A percentile compares a stretch with the other conserved stretches of the same genome.
Evolutionary conservation across 2,329 filamentous ascomycete genomes (phyloP).

Genomic region (Penicillium oxalicum): DNA sequence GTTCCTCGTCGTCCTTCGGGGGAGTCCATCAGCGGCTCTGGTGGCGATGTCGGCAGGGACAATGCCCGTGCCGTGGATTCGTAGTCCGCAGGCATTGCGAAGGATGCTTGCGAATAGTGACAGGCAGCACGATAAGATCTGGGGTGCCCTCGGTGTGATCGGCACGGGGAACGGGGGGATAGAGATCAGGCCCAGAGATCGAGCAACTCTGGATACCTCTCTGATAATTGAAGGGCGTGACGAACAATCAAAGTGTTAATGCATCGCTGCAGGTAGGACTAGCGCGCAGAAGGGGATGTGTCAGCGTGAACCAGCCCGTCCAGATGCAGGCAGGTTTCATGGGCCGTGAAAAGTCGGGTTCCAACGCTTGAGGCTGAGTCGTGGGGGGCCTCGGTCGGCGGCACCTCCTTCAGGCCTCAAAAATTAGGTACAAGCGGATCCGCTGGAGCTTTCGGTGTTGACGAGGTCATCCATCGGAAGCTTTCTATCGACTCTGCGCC

Average conservation of each 20-base stretch:
- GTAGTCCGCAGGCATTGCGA: slow-evolving; percentile 45
- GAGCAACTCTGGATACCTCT: not conserved
- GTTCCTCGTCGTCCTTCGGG: slow-evolving; percentile 34
- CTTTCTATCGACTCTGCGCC: too few species aligned
- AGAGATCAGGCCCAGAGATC: not conserved
- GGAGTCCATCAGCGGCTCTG: slow-evolving; percentile 42
- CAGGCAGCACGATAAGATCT: slow-evolving; percentile 7
- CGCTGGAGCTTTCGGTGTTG: slow-evolving; percentile 6
- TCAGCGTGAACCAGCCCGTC: not conserved
- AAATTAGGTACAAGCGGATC: slow-evolving; percentile 3
- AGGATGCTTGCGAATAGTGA: slow-evolving; percentile 3
- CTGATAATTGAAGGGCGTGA: not conserved
- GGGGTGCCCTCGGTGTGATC: slow-evolving; percentile 11
- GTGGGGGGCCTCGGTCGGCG: not conserved
- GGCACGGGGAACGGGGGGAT: slow-evolving; percentile 8
- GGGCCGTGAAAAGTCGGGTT: slow-evolving; percentile 4
- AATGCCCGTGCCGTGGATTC: slow-evolving; percentile 49
- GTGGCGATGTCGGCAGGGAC: slow-evolving; percentile 45
- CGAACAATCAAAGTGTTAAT: not conserved
- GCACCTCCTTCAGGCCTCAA: not conserved
- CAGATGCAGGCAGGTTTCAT: not conserved
- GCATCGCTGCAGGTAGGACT: not conserved
- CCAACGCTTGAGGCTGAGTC: slow-evolving; percentile 2
- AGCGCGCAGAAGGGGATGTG: not conserved
- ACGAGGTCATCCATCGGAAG: not conserved